Evolutionary conservation across 345 rosid genomes (phyloP).

Genomic region (Mallotus nudiflorus): DNA sequence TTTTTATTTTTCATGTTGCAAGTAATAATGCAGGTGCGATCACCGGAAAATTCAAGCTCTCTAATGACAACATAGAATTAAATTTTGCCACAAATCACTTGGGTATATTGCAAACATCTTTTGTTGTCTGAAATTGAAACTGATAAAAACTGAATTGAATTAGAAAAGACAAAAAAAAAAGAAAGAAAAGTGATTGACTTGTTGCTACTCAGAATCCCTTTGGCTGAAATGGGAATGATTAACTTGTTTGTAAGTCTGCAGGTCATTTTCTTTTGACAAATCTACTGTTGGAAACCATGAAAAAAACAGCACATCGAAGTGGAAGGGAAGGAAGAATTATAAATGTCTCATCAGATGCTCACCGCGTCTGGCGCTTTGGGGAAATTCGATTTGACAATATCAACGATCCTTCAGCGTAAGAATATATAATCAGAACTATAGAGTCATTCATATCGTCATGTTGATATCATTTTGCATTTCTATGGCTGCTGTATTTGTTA

Average conservation of each 20-base stretch:
- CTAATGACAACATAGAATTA: constrained; percentile 38
- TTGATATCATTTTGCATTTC: neutral
- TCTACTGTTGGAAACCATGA: constrained; percentile 7
- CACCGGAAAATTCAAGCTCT: constrained; percentile 37
- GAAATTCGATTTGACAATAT: neutral
- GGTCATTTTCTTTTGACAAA: constrained; percentile 14
- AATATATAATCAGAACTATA: neutral
- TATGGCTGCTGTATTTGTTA: neutral
- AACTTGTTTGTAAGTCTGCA: neutral
- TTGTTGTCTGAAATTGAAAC: too few species aligned
- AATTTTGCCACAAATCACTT: constrained; percentile 36
- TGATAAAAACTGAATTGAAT: too few species aligned
- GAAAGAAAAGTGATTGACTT: too few species aligned
- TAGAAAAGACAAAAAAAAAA: too few species aligned
- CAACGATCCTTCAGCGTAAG: constrained; percentile 9
- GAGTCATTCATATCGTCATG: neutral
- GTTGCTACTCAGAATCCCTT: too few species aligned
- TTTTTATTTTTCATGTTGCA: neutral
- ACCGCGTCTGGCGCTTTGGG: neutral
- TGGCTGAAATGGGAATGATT: neutral
- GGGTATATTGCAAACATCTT: too few species aligned
- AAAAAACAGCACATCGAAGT: neutral
- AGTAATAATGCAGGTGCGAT: constrained; percentile 42
- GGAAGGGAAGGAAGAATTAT: constrained; percentile 9
- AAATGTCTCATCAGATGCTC: neutral